These are phyloP conservation scores for Trichoderma erinaceum DNA, from an alignment of 495 filamentous ascomycete genomes.

Conservation along the genomic window DNA sequence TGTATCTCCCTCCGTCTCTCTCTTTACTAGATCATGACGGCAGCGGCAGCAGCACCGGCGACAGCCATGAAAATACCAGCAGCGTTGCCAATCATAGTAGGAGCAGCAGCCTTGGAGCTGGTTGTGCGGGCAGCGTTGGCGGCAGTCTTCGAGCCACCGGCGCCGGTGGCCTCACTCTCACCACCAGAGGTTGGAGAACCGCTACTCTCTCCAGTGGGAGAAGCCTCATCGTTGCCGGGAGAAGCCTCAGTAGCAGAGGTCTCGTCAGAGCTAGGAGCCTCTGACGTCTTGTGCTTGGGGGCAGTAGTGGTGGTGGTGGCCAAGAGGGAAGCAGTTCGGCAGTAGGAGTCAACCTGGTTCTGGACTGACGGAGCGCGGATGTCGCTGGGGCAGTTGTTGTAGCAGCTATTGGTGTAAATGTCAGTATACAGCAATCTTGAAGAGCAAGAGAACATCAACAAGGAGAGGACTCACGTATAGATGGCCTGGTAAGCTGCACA, in stretches of 20 bases:
- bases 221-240: not conserved
- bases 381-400: slow-evolving; percentile 18
- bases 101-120: not conserved
- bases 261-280: not conserved
- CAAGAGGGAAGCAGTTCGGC: slow-evolving; percentile 1
- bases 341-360: slow-evolving; percentile 14
- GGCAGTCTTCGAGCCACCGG: not conserved
- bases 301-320: slow-evolving; percentile 1
- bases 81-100: not conserved
- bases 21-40: not conserved
- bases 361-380: slow-evolving; percentile 2
- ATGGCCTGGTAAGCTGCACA: slow-evolving; percentile 14
- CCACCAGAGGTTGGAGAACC: too few species aligned
- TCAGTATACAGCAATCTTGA: not conserved
- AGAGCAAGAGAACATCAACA: not conserved
- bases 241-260: not conserved
- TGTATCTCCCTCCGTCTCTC: not conserved
- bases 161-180: not conserved
- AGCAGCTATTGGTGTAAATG: slow-evolving; percentile 12
- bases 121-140: not conserved
- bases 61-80: slow-evolving; percentile 11
- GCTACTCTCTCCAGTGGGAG: not conserved
- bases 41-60: slow-evolving; percentile 13
- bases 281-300: not conserved
- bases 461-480: not conserved